phyloP scores from a whole-genome alignment of 2,329 filamentous ascomycete genomes.

The Myriosclerotinia scirpicola region DNA sequence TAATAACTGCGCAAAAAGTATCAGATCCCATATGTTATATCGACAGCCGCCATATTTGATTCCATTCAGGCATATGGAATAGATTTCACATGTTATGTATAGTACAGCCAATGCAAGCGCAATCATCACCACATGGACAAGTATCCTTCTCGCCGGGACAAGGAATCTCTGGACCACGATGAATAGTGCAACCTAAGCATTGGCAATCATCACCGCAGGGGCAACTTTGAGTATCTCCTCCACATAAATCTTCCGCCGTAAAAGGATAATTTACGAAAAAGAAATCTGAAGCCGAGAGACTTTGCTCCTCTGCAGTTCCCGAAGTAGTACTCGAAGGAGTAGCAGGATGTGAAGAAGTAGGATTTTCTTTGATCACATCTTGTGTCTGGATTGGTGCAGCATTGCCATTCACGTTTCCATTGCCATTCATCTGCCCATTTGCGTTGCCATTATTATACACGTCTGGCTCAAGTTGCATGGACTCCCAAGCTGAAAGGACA shows the following conservation, averaged over 20 bases:
- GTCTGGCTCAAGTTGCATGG: constrained; percentile 34
- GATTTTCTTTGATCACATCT: constrained; percentile 12
- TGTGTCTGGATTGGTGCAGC: constrained; percentile 15
- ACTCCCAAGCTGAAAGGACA: constrained; percentile 49
- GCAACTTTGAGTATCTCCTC: constrained; percentile 52
- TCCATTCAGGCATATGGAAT: neutral
- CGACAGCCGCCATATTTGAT: neutral
- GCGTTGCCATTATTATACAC: constrained; percentile 28
- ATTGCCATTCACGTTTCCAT: constrained; percentile 12
- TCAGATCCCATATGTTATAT: neutral
- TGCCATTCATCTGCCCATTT: constrained; percentile 24
- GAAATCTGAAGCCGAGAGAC: constrained; percentile 51
- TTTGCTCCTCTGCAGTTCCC: constrained; percentile 49
- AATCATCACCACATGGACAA: constrained; percentile 60
- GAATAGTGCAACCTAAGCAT: constrained; percentile 58
- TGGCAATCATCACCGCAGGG: constrained; percentile 60
- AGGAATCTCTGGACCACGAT: constrained; percentile 41
- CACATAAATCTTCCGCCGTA: constrained; percentile 46
- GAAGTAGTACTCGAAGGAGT: constrained; percentile 38
- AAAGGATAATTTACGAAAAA: constrained; percentile 59
- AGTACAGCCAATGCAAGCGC: constrained; percentile 56
- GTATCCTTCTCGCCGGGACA: constrained; percentile 47
- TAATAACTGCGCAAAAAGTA: neutral
- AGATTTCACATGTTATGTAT: constrained; percentile 45
- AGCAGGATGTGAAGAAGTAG: constrained; percentile 35